Conservation (phyloP, 345 rosid species). For the Rhizophora apiculata region DNA sequence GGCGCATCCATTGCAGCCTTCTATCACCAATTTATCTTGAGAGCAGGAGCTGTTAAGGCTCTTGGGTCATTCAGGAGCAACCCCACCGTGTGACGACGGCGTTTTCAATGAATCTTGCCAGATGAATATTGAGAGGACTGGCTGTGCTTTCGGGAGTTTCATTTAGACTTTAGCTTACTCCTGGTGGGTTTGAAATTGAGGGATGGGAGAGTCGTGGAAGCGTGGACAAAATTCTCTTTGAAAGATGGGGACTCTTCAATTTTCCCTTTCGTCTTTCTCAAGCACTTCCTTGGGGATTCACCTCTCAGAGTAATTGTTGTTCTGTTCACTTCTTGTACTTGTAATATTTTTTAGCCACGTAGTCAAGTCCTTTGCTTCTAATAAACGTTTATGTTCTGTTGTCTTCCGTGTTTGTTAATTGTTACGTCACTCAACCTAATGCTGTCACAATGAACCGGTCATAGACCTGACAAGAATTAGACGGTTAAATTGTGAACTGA, state of each 20-base stretch:
- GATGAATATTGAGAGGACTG: conserved; percentile 1
- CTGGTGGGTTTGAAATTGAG: not conserved
- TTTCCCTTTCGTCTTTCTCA: conserved; percentile 6
- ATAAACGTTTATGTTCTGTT: not conserved
- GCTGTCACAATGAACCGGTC: too few relatives aligned
- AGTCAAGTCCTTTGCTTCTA: not conserved
- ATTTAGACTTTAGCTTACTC: not conserved
- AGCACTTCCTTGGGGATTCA: conserved; percentile 28
- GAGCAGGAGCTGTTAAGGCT: conserved; percentile 81
- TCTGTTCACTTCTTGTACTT: conserved; percentile 4
- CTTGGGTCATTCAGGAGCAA: conserved; percentile 88
- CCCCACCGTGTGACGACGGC: conserved; percentile 36
- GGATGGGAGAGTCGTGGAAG: conserved; percentile 10
- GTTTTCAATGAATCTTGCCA: not conserved
- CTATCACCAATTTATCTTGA: conserved; percentile 76
- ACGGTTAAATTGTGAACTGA: too few relatives aligned
- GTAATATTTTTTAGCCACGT: not conserved
- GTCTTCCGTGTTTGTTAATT: not conserved
- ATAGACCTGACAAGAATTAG: too few relatives aligned
- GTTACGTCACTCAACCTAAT: too few relatives aligned
- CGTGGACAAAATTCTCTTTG: conserved; percentile 32
- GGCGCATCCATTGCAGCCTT: conserved; percentile 90
- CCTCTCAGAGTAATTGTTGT: not conserved
- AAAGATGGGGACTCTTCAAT: conserved; percentile 12
- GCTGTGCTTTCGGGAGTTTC: conserved; percentile 5